These are phyloP conservation scores for Pholiota molesta DNA, from an alignment of 768 basidiomycete genomes.

Conservation along the genomic window DNA sequence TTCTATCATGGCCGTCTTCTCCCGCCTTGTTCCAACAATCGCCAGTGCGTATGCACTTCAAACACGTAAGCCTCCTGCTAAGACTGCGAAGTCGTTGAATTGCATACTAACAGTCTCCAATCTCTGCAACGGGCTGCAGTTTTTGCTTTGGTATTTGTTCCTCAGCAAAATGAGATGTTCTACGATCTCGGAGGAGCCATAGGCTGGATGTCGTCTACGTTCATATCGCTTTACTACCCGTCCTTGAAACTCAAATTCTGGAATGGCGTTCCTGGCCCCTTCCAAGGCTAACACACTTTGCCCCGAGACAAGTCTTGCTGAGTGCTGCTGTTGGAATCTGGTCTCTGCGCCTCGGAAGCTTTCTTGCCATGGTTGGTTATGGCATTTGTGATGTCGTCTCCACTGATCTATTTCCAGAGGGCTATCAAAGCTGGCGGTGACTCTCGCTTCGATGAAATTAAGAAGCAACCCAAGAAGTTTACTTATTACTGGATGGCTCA, in stretches of 20 bases:
- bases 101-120: not conserved
- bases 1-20: conserved; percentile 48
- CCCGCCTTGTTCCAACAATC: conserved; percentile 52
- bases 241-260: conserved; percentile 51
- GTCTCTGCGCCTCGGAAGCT: conserved; percentile 63
- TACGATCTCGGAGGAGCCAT: conserved; percentile 69
- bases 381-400: not conserved
- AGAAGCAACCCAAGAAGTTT: conserved; percentile 44
- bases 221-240: conserved; percentile 66
- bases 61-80: conserved; percentile 34
- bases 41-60: conserved; percentile 56
- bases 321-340: conserved; percentile 61
- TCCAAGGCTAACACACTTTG: conserved; percentile 49
- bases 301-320: conserved; percentile 63
- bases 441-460: conserved; percentile 65
- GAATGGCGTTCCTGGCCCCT: conserved; percentile 40
- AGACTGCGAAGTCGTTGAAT: not conserved
- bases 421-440: conserved; percentile 60
- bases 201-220: conserved; percentile 66
- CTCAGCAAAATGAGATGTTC: conserved; percentile 63
- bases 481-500: conserved; percentile 64
- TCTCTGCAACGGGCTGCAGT: conserved; percentile 30
- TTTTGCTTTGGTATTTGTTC: conserved; percentile 65
- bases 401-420: conserved; percentile 23
- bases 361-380: conserved; percentile 51